These are phyloP conservation scores for Globisporangium echinulatum DNA, from an alignment of 352 stramenopile genomes.

Conservation along the genomic window DNA sequence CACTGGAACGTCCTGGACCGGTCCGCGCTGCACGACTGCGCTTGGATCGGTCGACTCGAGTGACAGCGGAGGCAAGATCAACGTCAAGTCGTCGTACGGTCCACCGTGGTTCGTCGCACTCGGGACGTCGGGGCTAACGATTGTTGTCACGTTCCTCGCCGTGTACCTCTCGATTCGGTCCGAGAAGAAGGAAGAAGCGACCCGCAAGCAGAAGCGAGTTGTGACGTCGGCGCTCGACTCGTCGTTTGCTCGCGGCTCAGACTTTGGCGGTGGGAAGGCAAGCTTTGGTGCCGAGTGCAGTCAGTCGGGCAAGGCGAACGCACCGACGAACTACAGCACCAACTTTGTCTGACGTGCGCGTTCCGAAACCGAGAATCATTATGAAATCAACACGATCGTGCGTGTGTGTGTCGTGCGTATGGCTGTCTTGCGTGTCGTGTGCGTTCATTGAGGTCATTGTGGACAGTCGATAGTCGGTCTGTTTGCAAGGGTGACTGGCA, in stretches of 20 bases:
- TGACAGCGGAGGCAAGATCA: slow-evolving; percentile 1
- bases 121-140: slow-evolving; percentile 2
- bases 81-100: slow-evolving; percentile 13
- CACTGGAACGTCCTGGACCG: slow-evolving; percentile 27
- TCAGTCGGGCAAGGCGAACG: no score
- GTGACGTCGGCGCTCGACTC: no score
- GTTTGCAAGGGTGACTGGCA: no score
- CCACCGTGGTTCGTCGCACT: slow-evolving; percentile 7
- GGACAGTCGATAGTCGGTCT: no score
- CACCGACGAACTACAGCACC: slow-evolving; percentile 20
- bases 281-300: background rate
- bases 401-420: no score
- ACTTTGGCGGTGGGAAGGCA: slow-evolving; percentile 10
- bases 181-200: slow-evolving; percentile 6
- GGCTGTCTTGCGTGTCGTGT: no score
- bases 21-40: slow-evolving; percentile 38
- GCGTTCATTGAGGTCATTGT: no score
- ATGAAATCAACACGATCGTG: no score
- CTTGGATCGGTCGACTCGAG: slow-evolving; percentile 1
- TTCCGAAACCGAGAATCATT: no score
- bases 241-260: no score
- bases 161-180: slow-evolving; percentile 10
- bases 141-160: slow-evolving; percentile 4
- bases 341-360: slow-evolving; percentile 23
- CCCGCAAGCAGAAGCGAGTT: no score